Evolutionary conservation across 352 stramenopile species (phyloP).

Genomic region (Thalassiosira livingstoniorum): DNA sequence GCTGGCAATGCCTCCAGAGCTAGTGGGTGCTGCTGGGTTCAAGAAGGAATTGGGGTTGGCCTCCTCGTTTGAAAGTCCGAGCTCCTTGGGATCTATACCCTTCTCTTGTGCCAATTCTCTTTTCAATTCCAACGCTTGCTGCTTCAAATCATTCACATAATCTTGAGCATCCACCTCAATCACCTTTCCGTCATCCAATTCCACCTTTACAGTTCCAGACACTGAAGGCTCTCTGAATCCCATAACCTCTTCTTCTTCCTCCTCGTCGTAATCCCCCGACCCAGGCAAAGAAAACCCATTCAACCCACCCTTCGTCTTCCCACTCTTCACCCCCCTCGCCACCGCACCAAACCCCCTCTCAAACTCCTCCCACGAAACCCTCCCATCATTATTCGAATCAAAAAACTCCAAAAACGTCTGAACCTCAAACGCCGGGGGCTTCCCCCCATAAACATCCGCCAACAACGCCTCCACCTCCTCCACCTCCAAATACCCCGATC

Average conservation of each 20-base stretch:
- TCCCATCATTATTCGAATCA: constrained; percentile 85
- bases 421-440: constrained; percentile 75
- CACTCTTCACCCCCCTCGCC: constrained; percentile 20
- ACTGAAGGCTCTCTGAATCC: constrained; percentile 53
- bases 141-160: constrained; percentile 84
- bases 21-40: constrained; percentile 30
- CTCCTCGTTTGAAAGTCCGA: constrained; percentile 37
- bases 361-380: constrained; percentile 86
- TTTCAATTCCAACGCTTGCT: constrained; percentile 81
- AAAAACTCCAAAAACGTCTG: constrained; percentile 86
- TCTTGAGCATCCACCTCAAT: constrained; percentile 85
- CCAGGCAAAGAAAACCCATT: constrained; percentile 44
- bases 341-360: constrained; percentile 77
- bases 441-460: constrained; percentile 75
- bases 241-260: constrained; percentile 31
- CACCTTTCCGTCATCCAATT: constrained; percentile 80
- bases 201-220: constrained; percentile 82
- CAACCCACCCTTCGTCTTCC: constrained; percentile 35
- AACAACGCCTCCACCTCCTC: constrained; percentile 82
- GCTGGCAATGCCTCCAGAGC: constrained; percentile 70
- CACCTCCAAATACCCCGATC: constrained; percentile 79
- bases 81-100: constrained; percentile 43
- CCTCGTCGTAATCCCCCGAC: constrained; percentile 35
- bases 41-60: constrained; percentile 19
- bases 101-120: constrained; percentile 71